Conservation (phyloP, 371 early-diverging fungal species). For the Umbelopsis sp. region DNA sequence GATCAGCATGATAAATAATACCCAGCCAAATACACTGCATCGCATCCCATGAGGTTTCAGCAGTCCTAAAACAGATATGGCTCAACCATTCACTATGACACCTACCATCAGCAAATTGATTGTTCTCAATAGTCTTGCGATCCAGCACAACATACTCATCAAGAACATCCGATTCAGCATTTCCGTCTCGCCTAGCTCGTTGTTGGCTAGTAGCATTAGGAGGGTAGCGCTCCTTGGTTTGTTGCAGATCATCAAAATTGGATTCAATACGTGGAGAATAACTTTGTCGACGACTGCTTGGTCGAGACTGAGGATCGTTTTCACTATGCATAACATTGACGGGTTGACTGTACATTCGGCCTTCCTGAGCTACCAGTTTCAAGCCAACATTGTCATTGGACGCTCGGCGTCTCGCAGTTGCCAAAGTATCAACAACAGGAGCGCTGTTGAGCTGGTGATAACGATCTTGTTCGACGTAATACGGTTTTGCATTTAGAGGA, state of each 20-base stretch:
- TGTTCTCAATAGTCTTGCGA: slow-evolving; percentile 81
- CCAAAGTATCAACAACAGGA: neutral
- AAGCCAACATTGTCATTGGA: slow-evolving; percentile 9
- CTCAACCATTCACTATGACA: neutral
- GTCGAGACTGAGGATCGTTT: slow-evolving; percentile 6
- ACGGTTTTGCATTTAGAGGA: neutral
- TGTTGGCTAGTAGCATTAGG: neutral
- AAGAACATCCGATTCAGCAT: slow-evolving; percentile 60
- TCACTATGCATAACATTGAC: slow-evolving; percentile 1
- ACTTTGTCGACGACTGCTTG: slow-evolving; percentile 14
- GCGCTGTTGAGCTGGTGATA: neutral
- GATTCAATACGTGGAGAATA: slow-evolving; percentile 1
- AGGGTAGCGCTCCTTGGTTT: slow-evolving; percentile 6
- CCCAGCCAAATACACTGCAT: neutral
- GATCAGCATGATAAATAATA: neutral
- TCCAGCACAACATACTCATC: slow-evolving; percentile 90
- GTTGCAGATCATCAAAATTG: slow-evolving; percentile 8
- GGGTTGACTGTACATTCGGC: slow-evolving; percentile 1
- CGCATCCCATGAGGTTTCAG: too few relatives aligned
- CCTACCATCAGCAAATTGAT: slow-evolving; percentile 84
- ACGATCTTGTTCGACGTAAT: neutral
- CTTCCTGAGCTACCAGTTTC: neutral
- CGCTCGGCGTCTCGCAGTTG: neutral
- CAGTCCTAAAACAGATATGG: too few relatives aligned
- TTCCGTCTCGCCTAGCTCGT: slow-evolving; percentile 3